Percentiles rank a stretch among this genome's conserved stretches.
Conservation (phyloP, 805 yeast genomes). For the Kodamaea neixiangensis region DNA sequence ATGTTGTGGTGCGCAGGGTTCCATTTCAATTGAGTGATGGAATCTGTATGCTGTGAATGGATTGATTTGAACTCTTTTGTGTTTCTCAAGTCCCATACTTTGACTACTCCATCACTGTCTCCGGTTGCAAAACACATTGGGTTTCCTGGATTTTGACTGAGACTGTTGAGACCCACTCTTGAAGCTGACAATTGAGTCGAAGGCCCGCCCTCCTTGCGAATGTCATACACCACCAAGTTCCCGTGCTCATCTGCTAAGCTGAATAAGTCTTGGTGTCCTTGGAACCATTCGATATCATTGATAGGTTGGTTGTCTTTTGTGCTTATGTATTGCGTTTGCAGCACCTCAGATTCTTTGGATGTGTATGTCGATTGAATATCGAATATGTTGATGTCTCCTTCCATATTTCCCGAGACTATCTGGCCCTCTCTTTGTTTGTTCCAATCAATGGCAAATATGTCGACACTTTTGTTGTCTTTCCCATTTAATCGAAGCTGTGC, state of each 20-base stretch:
- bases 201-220: constrained; percentile 32
- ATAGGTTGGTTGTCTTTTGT: constrained; percentile 45
- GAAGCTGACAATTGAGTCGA: constrained; percentile 6
- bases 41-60: constrained; percentile 38
- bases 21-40: constrained; percentile 74
- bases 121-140: constrained; percentile 67
- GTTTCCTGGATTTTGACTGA: constrained; percentile 61
- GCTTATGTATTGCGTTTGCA: constrained; percentile 13
- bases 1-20: constrained; percentile 56
- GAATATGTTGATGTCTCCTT: constrained; percentile 66
- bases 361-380: constrained; percentile 53
- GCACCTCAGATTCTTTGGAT: neutral
- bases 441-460: constrained; percentile 78
- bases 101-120: constrained; percentile 55
- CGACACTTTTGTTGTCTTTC: constrained; percentile 38
- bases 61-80: constrained; percentile 4
- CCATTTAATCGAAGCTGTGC: constrained; percentile 54
- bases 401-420: constrained; percentile 61
- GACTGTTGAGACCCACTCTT: constrained; percentile 51
- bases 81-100: constrained; percentile 66
- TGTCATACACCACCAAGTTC: constrained; percentile 52
- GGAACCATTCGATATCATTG: constrained; percentile 74
- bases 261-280: constrained; percentile 59
- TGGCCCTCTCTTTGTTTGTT: constrained; percentile 61
- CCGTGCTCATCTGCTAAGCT: constrained; percentile 70